Conservation (phyloP, 2,329 filamentous ascomycete genomes). For the Stagonosporopsis cucurbitacearum region DNA sequence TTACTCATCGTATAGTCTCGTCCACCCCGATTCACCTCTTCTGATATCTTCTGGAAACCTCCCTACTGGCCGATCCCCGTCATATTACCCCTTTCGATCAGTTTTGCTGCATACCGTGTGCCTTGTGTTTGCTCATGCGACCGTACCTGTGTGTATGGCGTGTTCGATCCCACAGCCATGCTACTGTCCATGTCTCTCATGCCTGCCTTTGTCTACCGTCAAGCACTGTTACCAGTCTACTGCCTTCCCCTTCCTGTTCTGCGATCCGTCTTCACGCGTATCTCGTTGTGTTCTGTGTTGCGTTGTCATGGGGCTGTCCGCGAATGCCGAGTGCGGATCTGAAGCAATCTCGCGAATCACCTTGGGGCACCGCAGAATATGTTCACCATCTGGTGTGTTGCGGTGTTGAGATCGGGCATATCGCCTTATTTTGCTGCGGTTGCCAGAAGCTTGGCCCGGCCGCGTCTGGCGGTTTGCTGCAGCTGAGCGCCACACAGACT, state of each 20-base stretch:
- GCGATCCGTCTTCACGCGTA: background rate
- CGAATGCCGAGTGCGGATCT: background rate
- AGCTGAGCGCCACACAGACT: background rate
- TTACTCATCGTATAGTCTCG: background rate
- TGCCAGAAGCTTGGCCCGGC: background rate
- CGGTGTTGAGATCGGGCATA: background rate
- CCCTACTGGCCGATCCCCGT: no score
- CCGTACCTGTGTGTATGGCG: background rate
- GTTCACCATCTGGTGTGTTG: background rate
- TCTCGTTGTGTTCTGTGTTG: background rate
- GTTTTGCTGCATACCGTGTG: background rate
- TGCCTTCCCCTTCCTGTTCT: background rate
- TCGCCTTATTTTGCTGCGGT: background rate
- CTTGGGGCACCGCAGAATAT: background rate
- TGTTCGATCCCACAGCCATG: background rate
- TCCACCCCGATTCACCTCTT: background rate
- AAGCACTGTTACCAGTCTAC: background rate
- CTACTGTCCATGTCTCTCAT: background rate
- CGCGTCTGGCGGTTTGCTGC: conserved; percentile 1
- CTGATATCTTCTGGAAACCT: background rate
- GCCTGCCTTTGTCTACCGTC: background rate
- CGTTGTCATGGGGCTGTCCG: background rate
- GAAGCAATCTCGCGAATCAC: background rate
- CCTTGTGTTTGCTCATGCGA: background rate
- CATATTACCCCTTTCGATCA: background rate